Evolutionary conservation across 1,284 basidiomycete genomes (phyloP).

Genomic region (Anthracocystis panici-leucophaei): DNA sequence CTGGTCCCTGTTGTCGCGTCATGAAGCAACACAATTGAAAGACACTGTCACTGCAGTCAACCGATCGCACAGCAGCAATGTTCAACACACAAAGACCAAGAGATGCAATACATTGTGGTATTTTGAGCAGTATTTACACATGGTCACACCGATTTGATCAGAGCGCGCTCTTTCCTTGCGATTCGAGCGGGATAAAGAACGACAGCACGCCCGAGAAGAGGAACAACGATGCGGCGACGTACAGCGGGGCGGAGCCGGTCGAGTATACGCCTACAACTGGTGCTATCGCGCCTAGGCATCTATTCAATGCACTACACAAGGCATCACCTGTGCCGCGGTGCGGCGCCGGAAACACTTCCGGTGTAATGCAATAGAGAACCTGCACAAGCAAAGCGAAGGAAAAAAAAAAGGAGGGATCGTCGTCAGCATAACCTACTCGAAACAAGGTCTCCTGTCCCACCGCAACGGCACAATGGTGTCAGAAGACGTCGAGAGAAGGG

Average conservation of each 20-base stretch:
- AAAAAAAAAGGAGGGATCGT: not conserved
- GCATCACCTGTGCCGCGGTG: conserved; percentile 68
- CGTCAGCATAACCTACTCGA: not conserved
- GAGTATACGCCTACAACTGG: conserved; percentile 67
- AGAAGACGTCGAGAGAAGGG: not conserved
- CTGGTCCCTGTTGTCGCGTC: too few relatives aligned
- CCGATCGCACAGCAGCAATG: not conserved
- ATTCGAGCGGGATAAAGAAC: conserved; percentile 61
- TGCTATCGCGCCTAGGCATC: too few relatives aligned
- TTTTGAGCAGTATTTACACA: conserved; percentile 9
- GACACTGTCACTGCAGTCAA: too few relatives aligned
- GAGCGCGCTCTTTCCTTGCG: conserved; percentile 47
- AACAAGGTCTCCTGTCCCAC: not conserved
- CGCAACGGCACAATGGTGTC: not conserved
- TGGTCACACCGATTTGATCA: not conserved
- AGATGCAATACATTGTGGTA: conserved; percentile 24
- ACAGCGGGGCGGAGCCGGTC: conserved; percentile 50
- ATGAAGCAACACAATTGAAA: too few relatives aligned
- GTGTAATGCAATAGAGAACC: conserved; percentile 62
- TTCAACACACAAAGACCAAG: not conserved
- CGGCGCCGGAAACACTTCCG: conserved; percentile 66
- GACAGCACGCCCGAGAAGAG: conserved; percentile 57
- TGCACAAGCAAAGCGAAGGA: not conserved
- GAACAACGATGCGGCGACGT: conserved; percentile 62
- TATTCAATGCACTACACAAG: too few relatives aligned